phyloP scores from a whole-genome alignment of 2,329 filamentous ascomycete genomes.

The Phialophora verrucosa region DNA sequence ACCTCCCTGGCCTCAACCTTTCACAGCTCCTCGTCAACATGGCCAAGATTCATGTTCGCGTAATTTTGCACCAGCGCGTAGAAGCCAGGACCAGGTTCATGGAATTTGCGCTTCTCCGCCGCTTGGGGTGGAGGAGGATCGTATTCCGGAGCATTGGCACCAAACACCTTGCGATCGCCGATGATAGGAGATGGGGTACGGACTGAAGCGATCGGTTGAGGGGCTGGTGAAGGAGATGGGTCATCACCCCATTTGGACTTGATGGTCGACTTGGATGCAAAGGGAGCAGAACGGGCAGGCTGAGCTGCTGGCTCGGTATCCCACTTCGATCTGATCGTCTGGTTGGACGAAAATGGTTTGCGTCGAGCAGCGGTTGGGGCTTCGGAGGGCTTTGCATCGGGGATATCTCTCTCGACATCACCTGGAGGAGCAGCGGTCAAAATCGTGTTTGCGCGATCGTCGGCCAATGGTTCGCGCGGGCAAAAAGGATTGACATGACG shows the following conservation, averaged over 20 bases:
- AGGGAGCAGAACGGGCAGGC: not conserved
- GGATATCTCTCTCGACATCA: not conserved
- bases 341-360: not conserved
- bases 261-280: not conserved
- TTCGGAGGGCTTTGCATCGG: not conserved
- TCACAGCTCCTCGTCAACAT: not conserved
- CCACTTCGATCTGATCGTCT: slow-evolving; percentile 1
- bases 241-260: slow-evolving; percentile 4
- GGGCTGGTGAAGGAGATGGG: not conserved
- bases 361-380: not conserved
- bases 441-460: slow-evolving; percentile 1
- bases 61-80: not conserved
- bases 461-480: slow-evolving; percentile 18
- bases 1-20: not conserved
- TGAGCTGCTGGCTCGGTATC: not conserved
- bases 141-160: slow-evolving; percentile 1
- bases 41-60: not conserved
- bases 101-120: slow-evolving; percentile 1
- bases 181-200: slow-evolving; percentile 8
- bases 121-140: slow-evolving; percentile 4
- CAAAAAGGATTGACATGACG: slow-evolving; percentile 26
- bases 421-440: not conserved
- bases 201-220: not conserved
- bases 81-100: slow-evolving; percentile 1
- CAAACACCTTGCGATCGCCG: slow-evolving; percentile 20